Evolutionary conservation across 768 basidiomycete genomes (phyloP).

Genomic region (Xerocomus brunneocitrinus): DNA sequence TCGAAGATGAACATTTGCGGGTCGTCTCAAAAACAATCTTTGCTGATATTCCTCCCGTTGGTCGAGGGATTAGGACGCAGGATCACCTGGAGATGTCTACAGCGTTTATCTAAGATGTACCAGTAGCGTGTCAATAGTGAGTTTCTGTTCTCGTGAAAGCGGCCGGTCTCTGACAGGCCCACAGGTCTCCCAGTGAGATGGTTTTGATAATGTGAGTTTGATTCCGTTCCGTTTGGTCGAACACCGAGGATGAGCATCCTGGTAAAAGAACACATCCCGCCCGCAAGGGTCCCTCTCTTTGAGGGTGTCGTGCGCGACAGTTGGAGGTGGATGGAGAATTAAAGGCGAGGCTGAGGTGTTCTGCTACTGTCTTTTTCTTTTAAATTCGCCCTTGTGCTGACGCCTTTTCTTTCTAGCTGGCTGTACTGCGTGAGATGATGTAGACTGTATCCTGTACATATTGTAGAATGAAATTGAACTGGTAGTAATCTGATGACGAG

Average conservation of each 20-base stretch:
- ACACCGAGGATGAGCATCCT: conserved; percentile 76
- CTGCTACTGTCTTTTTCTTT: not conserved
- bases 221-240: conserved; percentile 8
- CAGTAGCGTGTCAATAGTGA: too few species aligned
- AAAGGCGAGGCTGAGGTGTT: conserved; percentile 86
- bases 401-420: not conserved
- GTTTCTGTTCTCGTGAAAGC: too few species aligned
- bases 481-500: not conserved
- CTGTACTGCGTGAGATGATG: too few species aligned
- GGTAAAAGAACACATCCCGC: conserved; percentile 84
- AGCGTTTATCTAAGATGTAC: conserved; percentile 18
- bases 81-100: conserved; percentile 87
- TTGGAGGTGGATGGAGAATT: conserved; percentile 70
- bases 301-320: conserved; percentile 34
- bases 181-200: too few species aligned
- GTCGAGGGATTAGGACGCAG: conserved; percentile 88
- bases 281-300: conserved; percentile 33
- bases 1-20: conserved; percentile 53
- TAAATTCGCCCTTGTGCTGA: too few species aligned
- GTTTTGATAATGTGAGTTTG: not conserved
- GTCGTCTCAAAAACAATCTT: conserved; percentile 85
- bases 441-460: too few species aligned
- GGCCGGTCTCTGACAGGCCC: too few species aligned
- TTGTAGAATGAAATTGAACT: too few species aligned
- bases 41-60: conserved; percentile 85